Evolutionary conservation across 1,284 basidiomycete species (phyloP).

Genomic region (Tilletia horrida): DNA sequence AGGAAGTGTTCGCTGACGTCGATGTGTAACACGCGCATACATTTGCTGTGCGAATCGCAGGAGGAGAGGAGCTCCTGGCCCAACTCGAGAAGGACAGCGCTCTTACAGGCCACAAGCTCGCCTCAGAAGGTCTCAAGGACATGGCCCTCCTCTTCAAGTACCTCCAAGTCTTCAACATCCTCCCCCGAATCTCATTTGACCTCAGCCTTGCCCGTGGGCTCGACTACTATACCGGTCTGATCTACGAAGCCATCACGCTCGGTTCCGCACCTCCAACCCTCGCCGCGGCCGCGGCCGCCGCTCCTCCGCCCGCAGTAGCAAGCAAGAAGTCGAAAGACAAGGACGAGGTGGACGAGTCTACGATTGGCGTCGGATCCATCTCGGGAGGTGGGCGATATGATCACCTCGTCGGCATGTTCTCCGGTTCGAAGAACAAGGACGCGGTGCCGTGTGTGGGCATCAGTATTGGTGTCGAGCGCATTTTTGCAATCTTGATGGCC

Average conservation of each 20-base stretch:
- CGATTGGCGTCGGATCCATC: conserved; percentile 93
- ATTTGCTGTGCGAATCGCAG: conserved; percentile 56
- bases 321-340: conserved; percentile 64
- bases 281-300: conserved; percentile 57
- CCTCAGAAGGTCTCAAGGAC: conserved; percentile 78
- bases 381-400: conserved; percentile 97
- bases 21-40: not conserved
- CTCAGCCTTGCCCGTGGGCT: conserved; percentile 91
- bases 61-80: conserved; percentile 74
- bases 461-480: conserved; percentile 89
- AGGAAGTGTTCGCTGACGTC: conserved; percentile 7
- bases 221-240: conserved; percentile 98
- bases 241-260: conserved; percentile 93
- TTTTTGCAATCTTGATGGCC: conserved; percentile 87
- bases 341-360: conserved; percentile 86
- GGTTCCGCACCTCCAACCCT: conserved; percentile 85
- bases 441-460: conserved; percentile 86
- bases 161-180: conserved; percentile 74
- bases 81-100: conserved; percentile 68
- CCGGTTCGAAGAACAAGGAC: conserved; percentile 69
- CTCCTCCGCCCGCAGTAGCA: conserved; percentile 35
- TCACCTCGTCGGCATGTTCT: conserved; percentile 91
- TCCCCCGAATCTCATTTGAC: conserved; percentile 82
- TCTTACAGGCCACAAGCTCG: conserved; percentile 70
- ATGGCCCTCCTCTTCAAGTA: conserved; percentile 84